Conservation (phyloP, 495 filamentous ascomycete genomes). For the Penicillium daleae region DNA sequence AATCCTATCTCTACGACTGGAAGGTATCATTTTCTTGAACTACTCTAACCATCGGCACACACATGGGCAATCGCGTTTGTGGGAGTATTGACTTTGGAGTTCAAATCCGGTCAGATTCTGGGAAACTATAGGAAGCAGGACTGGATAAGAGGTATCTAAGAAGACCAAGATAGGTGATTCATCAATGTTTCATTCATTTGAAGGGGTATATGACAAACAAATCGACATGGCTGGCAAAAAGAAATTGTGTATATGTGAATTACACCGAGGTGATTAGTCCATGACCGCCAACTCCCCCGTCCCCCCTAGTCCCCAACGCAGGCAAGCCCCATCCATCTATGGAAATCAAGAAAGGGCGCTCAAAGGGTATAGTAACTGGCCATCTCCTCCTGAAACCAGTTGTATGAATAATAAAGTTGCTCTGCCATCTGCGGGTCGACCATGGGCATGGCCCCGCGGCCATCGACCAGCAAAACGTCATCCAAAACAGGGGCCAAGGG, state of each 20-base stretch:
- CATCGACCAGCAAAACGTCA: conserved; percentile 46
- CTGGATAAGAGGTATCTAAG: background rate
- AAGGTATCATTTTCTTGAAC: too few species aligned
- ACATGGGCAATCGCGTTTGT: background rate
- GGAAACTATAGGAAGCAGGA: background rate
- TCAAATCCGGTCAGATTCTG: background rate
- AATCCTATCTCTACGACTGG: background rate
- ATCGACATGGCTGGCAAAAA: background rate
- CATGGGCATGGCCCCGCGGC: conserved; percentile 38
- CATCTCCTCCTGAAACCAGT: conserved; percentile 53
- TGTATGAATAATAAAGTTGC: conserved; percentile 48
- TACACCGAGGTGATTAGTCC: background rate
- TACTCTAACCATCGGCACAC: too few species aligned
- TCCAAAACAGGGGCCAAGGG: conserved; percentile 49
- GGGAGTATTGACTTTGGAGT: background rate
- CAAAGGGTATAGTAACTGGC: conserved; percentile 50
- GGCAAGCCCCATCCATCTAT: background rate
- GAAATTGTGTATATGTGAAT: background rate
- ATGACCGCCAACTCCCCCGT: background rate
- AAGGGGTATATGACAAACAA: conserved; percentile 1
- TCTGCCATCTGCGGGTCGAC: conserved; percentile 48
- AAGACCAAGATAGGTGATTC: background rate
- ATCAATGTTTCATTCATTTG: background rate
- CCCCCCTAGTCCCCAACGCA: background rate
- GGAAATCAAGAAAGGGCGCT: conserved; percentile 14